Conservation (phyloP, 805 yeast species). For the Tetrapisispora arboricola region DNA sequence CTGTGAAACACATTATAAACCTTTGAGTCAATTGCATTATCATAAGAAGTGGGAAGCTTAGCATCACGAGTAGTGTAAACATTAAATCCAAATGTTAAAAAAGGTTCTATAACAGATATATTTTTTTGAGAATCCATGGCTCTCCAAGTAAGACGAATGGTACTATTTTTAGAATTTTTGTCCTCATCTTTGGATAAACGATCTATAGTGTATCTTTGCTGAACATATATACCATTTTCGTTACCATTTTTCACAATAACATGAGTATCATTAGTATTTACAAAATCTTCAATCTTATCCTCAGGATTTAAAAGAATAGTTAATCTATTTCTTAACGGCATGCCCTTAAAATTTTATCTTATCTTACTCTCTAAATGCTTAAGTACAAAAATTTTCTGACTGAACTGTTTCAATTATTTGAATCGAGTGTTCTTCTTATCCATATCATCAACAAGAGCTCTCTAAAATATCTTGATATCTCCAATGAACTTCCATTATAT, state of each 20-base stretch:
- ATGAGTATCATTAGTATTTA: constrained; percentile 10
- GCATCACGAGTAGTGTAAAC: background rate
- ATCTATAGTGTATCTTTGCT: constrained; percentile 9
- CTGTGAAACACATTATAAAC: constrained; percentile 10
- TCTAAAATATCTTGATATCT: background rate
- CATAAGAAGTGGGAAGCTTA: too few species aligned
- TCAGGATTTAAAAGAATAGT: constrained; percentile 13
- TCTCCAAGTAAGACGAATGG: constrained; percentile 13
- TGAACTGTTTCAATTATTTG: too few species aligned
- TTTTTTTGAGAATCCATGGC: background rate
- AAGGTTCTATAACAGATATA: constrained; percentile 5
- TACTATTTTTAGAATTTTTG: background rate
- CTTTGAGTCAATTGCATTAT: constrained; percentile 3
- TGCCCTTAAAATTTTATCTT: background rate
- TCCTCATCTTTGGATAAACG: background rate
- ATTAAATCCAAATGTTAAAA: constrained; percentile 4
- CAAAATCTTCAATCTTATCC: constrained; percentile 9
- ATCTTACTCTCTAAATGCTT: background rate
- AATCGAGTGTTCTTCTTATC: too few species aligned
- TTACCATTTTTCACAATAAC: constrained; percentile 11
- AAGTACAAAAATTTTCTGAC: background rate
- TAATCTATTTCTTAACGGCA: constrained; percentile 6
- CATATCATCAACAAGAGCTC: too few species aligned
- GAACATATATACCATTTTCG: constrained; percentile 7
- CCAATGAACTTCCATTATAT: too few species aligned